These are phyloP conservation scores for Colletotrichum gloeosporioides DNA, from an alignment of 2,329 filamentous ascomycete genomes.

Conservation along the genomic window DNA sequence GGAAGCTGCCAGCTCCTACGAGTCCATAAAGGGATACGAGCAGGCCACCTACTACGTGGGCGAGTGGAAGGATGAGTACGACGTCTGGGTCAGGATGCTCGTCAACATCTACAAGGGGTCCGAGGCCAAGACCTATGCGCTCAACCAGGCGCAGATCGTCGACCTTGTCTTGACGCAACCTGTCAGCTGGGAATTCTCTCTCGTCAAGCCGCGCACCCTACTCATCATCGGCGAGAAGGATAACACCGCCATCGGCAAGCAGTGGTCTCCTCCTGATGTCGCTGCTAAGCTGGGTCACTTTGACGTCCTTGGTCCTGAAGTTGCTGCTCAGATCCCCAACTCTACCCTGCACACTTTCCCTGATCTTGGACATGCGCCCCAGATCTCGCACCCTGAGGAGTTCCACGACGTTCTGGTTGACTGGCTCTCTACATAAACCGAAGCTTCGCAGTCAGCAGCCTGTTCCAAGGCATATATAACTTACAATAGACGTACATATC, in stretches of 20 bases:
- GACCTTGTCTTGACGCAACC: constrained; percentile 61
- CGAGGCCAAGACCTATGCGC: constrained; percentile 46
- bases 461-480: not conserved
- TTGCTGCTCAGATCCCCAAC: constrained; percentile 47
- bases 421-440: constrained; percentile 40
- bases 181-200: constrained; percentile 53
- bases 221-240: constrained; percentile 58
- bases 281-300: constrained; percentile 53
- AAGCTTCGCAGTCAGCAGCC: not conserved
- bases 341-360: constrained; percentile 51
- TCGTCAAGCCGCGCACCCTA: constrained; percentile 49
- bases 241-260: constrained; percentile 59
- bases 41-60: constrained; percentile 53
- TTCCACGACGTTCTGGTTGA: constrained; percentile 52
- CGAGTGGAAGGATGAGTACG: constrained; percentile 54
- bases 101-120: constrained; percentile 54
- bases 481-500: not conserved
- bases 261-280: constrained; percentile 52
- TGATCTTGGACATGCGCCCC: constrained; percentile 56
- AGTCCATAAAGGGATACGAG: constrained; percentile 51
- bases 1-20: constrained; percentile 47
- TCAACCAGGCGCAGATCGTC: constrained; percentile 54
- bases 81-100: constrained; percentile 61
- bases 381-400: constrained; percentile 53
- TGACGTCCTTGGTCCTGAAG: constrained; percentile 50